Percentiles rank a stretch among this genome's conserved stretches.
Evolutionary conservation across 208 protist genomes (phyloP).

Genomic region (Leishmania amazonensis): DNA sequence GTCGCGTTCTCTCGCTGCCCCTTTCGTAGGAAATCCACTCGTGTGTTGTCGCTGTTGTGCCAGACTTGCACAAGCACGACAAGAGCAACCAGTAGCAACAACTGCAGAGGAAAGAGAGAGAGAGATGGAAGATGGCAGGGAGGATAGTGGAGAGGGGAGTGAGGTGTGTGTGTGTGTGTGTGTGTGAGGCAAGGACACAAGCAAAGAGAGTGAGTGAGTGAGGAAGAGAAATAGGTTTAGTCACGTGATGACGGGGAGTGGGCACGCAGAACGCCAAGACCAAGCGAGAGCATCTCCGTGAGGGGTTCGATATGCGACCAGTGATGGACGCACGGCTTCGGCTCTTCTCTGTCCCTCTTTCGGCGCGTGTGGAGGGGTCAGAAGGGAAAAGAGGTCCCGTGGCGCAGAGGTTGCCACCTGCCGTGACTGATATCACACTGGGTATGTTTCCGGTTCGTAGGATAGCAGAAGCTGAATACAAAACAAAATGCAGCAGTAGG

Average conservation of each 20-base stretch:
- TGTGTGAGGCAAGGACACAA: not conserved
- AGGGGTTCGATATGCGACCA: not conserved
- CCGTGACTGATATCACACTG: not conserved
- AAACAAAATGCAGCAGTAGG: conserved; percentile 14
- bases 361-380: not conserved
- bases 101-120: not conserved
- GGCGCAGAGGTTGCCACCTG: not conserved
- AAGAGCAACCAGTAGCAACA: not conserved
- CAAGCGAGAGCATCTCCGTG: not conserved
- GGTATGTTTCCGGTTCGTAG: not conserved
- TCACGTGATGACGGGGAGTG: not conserved
- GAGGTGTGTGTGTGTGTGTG: not conserved
- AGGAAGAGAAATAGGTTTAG: not conserved
- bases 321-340: not conserved
- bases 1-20: not conserved
- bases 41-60: not conserved
- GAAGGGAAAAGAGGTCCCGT: not conserved
- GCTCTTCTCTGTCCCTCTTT: not conserved
- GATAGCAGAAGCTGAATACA: conserved; percentile 1
- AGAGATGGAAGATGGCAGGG: not conserved
- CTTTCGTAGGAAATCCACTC: not conserved
- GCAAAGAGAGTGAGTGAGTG: not conserved
- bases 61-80: not conserved
- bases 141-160: not conserved
- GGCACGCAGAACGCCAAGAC: not conserved